Base-by-base conservation (phyloP, 2,329 filamentous ascomycete genomes). In the Aureobasidium sp. region DNA sequence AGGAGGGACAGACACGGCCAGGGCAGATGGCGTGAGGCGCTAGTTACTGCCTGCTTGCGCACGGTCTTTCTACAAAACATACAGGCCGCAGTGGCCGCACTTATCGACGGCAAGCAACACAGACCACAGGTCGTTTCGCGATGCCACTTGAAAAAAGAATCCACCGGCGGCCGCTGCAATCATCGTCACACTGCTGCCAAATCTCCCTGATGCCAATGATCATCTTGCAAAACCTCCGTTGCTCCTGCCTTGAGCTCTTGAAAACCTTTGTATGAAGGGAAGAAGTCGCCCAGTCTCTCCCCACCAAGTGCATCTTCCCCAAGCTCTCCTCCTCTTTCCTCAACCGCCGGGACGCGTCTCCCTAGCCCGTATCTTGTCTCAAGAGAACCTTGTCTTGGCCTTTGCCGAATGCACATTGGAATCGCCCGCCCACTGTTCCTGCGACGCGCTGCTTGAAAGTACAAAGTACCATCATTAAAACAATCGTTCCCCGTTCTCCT, bases 101-200 rank as follows among this genome's bases (percentile, higher is more conserved):
- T 33, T 54, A 42, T 31, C 52, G 37, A 53, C 49, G 49, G 49
- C 50, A 54, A 42, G 22, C 29, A 29, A 33, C 39, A 58, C 42
- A 48, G 54, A 48, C 54, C 54, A 47, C 54, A 22, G 29, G 53
- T 48, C 54, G 54, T 58, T 48, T 58, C 54, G 54, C 54, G n/a
- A 44, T 56, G 37, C 39, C 52, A 42, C 54, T 58, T 42, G 29
- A 58, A 48, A 33, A 58, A 37, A 48, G 42, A 47, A 58, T 39
- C 53, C 53, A 57, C 53, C 53, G 40, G 40, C 53, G 54, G 42
- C 42, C 54, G 33, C 54, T 58, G 54, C 54, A 58, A 58, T 58
- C 54, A 58, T 58, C 54, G 54, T 58, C 54, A 58, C 48, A 12
- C 37, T 58, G 40, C 54, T 4, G 29, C 40, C 39, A 57, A 35